Evolutionary conservation across 441 rosid genomes (phyloP), one percentile per base, ranked within the genome.

Genomic region (Hura crepitans): DNA sequence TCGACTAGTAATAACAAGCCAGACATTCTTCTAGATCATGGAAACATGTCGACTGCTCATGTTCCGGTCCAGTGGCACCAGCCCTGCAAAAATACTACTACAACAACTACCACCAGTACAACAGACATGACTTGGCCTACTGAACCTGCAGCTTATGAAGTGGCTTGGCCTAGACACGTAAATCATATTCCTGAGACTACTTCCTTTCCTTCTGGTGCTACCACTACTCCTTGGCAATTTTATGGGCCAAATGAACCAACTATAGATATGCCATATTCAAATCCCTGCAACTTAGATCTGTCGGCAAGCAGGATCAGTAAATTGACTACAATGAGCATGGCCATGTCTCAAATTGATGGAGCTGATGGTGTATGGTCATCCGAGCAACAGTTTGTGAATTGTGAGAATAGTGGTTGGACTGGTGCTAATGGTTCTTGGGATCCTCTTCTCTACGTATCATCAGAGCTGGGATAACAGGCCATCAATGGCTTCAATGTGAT

Each of bases 381-480:
- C 1, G 86, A 81, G 65, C 85, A 72, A 33, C 83, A 78, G 63
- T 60, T 79, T 63, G 60, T 66, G 63, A 83, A 78, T 2, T 69
- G 47, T 45, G 77, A 79, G 14, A 78, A 70, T 63, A 72, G 71
- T 53, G 74, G 74, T 49, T 74, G 79, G 82, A 25, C 39, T 8
- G 75, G 60, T 27, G 53, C 68, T 45, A 69, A 45, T 73, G 68
- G 47, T 54, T 54, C 73, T 23, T 86, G 88, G 83, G 86, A 81
- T 78, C 83, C 81, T 47, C 67, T 78, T 27, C 65, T 81, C 28
- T 83, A 66, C 49, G 70, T 72, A 42, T 80, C 83, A 45, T 79
- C 85, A 4, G 73, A 74, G 69, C 73, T 81, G 20, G 81, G 78
- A 5, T 75, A 60, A 69, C 37, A 39, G 31, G 0, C 39, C 6